These are phyloP conservation scores for Striga hermonthica DNA, from an alignment of 305 asterid species.

Conservation along the genomic window DNA sequence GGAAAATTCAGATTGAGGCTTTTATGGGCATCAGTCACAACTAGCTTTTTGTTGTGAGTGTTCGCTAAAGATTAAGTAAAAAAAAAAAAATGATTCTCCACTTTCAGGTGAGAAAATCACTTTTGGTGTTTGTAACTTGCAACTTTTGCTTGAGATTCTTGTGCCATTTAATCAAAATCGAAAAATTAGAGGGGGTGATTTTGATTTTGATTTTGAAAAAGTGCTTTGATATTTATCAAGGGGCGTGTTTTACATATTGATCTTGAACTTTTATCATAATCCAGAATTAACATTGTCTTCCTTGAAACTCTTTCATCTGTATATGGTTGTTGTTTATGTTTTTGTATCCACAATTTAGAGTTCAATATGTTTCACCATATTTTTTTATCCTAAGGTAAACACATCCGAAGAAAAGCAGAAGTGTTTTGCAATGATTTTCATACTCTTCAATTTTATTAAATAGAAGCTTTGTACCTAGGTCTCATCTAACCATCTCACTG, in stretches of 20 bases:
- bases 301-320: background rate
- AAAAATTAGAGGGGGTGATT: background rate
- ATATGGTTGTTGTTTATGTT: background rate
- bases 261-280: too few species aligned
- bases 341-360: background rate
- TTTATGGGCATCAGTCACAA: too few species aligned
- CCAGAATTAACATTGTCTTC: background rate
- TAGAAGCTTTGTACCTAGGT: constrained; percentile 2
- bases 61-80: too few species aligned
- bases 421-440: background rate
- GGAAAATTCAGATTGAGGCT: too few species aligned
- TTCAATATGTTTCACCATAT: background rate
- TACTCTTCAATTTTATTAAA: constrained; percentile 9
- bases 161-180: background rate
- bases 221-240: background rate
- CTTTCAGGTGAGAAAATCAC: background rate
- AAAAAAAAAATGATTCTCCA: background rate
- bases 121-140: background rate
- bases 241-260: background rate
- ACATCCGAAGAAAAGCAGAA: background rate
- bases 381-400: background rate
- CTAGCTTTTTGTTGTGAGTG: too few species aligned
- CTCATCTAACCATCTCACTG: constrained; percentile 22
- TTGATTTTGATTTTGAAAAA: background rate
- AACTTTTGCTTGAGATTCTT: background rate